A percentile compares a stretch with the other conserved stretches of the same genome.
Conservation (phyloP, 208 protist genomes). For the Wallacemonas sp. region DNA sequence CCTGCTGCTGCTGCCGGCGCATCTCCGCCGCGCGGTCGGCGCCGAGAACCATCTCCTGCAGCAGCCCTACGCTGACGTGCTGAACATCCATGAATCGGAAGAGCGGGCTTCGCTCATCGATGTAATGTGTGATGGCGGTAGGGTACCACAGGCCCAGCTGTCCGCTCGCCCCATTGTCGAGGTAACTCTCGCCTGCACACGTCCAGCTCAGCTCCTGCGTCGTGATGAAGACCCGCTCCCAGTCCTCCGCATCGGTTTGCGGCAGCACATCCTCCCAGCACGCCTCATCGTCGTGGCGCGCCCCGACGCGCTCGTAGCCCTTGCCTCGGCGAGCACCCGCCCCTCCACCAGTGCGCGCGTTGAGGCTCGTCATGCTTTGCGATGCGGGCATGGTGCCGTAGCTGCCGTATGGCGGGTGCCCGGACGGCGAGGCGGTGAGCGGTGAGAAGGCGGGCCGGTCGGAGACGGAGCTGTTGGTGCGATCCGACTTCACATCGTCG, state of each 20-base stretch:
- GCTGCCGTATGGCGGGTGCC: background rate
- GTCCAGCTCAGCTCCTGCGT: constrained; percentile 74
- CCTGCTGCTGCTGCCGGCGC: background rate
- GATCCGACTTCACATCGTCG: constrained; percentile 1
- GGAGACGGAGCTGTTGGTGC: constrained; percentile 8
- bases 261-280: constrained; percentile 2
- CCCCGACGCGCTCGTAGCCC: background rate
- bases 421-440: background rate
- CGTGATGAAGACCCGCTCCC: constrained; percentile 56
- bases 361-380: too few relatives aligned
- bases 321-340: background rate
- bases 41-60: background rate
- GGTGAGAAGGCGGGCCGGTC: background rate
- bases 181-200: constrained; percentile 62
- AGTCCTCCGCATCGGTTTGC: background rate
- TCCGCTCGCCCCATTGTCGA: constrained; percentile 30
- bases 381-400: background rate
- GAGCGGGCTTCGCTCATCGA: constrained; percentile 77
- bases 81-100: constrained; percentile 54
- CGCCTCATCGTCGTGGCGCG: background rate
- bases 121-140: constrained; percentile 59
- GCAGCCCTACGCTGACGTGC: constrained; percentile 18
- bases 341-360: too few relatives aligned
- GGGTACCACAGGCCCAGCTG: constrained; percentile 83
- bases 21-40: background rate